A percentile compares a stretch with the other conserved stretches of the same genome.
These are phyloP conservation scores for Xylaria flabelliformis DNA, from an alignment of 495 filamentous ascomycete species.

Conservation along the genomic window DNA sequence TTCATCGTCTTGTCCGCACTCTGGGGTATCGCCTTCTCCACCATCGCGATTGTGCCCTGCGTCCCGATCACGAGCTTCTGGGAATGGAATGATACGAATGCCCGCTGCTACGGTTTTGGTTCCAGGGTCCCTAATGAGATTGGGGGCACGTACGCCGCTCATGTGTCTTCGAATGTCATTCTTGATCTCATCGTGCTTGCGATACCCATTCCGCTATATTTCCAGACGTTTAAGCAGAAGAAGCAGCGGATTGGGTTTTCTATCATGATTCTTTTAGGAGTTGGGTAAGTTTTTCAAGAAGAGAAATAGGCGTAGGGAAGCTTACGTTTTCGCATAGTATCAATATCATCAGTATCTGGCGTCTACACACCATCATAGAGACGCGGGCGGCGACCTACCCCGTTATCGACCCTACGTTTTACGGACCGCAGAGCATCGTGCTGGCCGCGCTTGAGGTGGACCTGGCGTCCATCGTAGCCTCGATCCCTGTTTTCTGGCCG, in stretches of 20 bases:
- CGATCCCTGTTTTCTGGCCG: constrained; percentile 45
- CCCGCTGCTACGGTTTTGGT: constrained; percentile 42
- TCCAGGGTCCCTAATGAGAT: constrained; percentile 32
- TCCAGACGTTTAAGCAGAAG: constrained; percentile 30
- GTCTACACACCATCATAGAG: constrained; percentile 35
- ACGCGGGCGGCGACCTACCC: constrained; percentile 39
- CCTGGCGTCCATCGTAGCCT: constrained; percentile 46
- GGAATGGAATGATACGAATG: constrained; percentile 27
- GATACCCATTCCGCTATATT: constrained; percentile 40
- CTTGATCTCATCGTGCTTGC: constrained; percentile 39
- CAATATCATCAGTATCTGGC: constrained; percentile 39
- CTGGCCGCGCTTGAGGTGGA: constrained; percentile 46
- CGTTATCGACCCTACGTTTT: constrained; percentile 40
- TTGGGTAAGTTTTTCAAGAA: constrained; percentile 30
- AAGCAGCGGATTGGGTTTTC: constrained; percentile 40
- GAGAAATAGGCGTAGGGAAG: background rate
- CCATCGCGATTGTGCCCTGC: constrained; percentile 39
- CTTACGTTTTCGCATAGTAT: constrained; percentile 22
- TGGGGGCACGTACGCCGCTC: constrained; percentile 36
- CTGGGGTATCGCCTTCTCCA: constrained; percentile 39
- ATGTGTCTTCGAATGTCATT: constrained; percentile 37
- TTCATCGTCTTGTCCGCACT: constrained; percentile 31
- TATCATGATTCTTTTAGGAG: constrained; percentile 34
- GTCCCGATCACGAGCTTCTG: constrained; percentile 41
- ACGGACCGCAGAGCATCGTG: constrained; percentile 38